Percentiles rank a stretch among this genome's conserved stretches.
Conservation (phyloP, 257 asterid species). For the Solanum bulbocastanum region DNA sequence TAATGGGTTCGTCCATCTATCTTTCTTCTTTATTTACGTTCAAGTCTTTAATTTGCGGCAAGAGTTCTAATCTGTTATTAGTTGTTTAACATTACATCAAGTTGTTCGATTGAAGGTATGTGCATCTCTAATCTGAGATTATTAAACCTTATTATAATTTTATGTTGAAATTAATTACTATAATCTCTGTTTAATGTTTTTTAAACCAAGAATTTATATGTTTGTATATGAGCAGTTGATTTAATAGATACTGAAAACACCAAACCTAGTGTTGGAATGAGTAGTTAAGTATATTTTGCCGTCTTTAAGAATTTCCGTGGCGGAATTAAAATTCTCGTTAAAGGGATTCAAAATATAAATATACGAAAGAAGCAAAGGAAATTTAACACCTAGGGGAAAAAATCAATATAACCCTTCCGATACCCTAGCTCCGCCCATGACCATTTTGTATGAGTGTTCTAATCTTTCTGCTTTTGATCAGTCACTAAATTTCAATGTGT, state of each 20-base stretch:
- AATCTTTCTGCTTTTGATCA: not conserved
- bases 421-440: not conserved
- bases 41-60: not conserved
- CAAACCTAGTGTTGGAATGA: not conserved
- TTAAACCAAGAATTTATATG: not conserved
- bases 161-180: not conserved
- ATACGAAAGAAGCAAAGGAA: no score
- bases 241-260: not conserved
- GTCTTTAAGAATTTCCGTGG: not conserved
- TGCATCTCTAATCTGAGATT: not conserved
- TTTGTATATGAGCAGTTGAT: not conserved
- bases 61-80: not conserved
- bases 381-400: not conserved
- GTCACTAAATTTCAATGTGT: not conserved
- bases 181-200: not conserved
- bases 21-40: not conserved
- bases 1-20: not conserved
- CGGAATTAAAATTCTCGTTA: accelerated
- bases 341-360: no score
- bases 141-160: no score
- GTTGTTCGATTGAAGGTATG: not conserved
- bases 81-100: not conserved
- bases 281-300: not conserved
- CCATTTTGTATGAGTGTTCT: not conserved
- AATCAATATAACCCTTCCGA: not conserved